These are phyloP conservation scores for Posidonia australis DNA, from an alignment of 106 monocot species.

Conservation along the genomic window DNA sequence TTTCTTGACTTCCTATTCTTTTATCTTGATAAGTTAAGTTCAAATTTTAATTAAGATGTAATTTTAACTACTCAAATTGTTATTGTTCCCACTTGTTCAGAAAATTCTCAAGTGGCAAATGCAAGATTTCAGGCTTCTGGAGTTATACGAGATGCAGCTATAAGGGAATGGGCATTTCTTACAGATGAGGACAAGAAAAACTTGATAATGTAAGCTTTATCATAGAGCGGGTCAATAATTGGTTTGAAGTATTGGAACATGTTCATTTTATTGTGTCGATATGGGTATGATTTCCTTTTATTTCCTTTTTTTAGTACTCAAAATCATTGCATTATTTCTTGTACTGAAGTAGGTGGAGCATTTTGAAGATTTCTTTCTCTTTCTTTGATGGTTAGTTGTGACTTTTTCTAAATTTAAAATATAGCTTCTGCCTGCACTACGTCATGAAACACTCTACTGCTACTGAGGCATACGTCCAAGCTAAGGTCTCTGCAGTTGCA, in stretches of 20 bases:
- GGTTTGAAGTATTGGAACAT: background rate
- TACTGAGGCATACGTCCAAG: constrained; percentile 72
- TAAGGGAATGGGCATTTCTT: constrained; percentile 26
- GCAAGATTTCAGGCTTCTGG: constrained; percentile 34
- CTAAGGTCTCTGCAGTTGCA: constrained; percentile 75
- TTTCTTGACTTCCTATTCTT: background rate
- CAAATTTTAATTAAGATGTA: background rate
- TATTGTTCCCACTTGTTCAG: constrained; percentile 8
- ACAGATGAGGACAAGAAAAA: constrained; percentile 18
- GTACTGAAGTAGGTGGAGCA: too few species aligned
- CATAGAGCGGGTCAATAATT: background rate
- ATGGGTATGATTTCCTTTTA: too few species aligned
- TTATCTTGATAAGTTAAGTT: background rate
- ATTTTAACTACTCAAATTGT: background rate
- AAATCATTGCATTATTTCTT: too few species aligned
- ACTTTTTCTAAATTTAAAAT: background rate
- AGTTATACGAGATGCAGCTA: constrained; percentile 26
- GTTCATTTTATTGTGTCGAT: background rate
- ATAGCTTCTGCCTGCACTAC: constrained; percentile 70
- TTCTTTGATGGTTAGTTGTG: too few species aligned
- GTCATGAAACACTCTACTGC: constrained; percentile 57
- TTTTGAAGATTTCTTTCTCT: too few species aligned
- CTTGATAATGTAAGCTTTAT: constrained; percentile 22
- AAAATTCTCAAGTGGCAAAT: constrained; percentile 23
- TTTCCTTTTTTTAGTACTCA: too few species aligned